Evolutionary conservation across 768 basidiomycete species (phyloP).

Genomic region (Psilocybe sp.): DNA sequence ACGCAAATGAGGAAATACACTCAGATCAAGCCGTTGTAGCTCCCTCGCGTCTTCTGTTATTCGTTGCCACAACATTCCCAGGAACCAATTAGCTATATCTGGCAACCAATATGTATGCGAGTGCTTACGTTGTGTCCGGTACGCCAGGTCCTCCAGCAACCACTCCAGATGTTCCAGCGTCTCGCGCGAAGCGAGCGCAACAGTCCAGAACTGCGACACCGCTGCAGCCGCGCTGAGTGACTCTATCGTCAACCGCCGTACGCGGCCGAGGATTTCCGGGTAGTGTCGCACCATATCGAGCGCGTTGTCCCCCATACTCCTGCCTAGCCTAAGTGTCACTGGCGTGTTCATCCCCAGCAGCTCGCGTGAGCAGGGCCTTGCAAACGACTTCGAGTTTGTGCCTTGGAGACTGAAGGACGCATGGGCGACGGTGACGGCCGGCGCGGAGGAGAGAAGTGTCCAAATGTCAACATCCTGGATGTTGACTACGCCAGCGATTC

Average conservation of each 20-base stretch:
- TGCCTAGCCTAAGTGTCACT: background rate
- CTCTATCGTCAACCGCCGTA: slow-evolving; percentile 5
- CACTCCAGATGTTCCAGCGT: slow-evolving; percentile 7
- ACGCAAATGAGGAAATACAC: slow-evolving; percentile 5
- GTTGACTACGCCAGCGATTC: background rate
- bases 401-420: no score
- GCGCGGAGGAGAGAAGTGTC: no score
- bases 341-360: background rate
- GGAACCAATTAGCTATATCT: background rate
- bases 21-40: slow-evolving; percentile 4
- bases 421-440: no score
- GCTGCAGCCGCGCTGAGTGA: slow-evolving; percentile 1
- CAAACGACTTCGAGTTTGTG: background rate
- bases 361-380: background rate
- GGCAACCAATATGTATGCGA: background rate
- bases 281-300: slow-evolving; percentile 2
- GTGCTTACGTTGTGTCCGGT: slow-evolving; percentile 3
- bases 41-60: slow-evolving; percentile 1
- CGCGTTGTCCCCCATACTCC: slow-evolving; percentile 3
- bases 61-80: background rate
- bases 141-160: slow-evolving; percentile 7
- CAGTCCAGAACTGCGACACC: slow-evolving; percentile 1
- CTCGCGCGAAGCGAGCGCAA: slow-evolving; percentile 4
- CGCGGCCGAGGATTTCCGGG: background rate
- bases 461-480: background rate